Conservation (phyloP, 495 filamentous ascomycete species). For the Podospora sp. region DNA sequence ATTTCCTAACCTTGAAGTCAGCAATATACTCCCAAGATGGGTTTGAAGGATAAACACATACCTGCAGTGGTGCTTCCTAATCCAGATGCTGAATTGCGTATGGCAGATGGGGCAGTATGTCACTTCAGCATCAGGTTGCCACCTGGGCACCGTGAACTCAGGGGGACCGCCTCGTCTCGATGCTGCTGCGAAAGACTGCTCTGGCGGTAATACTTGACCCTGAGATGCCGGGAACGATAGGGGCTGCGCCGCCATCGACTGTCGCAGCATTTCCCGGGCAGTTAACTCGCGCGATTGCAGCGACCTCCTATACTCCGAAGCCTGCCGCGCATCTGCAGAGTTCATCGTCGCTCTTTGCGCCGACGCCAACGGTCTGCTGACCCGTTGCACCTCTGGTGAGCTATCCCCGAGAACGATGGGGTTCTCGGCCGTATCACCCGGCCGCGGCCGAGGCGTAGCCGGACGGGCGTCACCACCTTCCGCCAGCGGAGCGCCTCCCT, state of each 20-base stretch:
- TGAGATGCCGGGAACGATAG: background rate
- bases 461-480: background rate
- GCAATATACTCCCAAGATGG: background rate
- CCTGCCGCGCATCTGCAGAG: too few species aligned
- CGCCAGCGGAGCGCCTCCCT: background rate
- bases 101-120: slow-evolving; percentile 80
- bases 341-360: background rate
- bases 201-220: background rate
- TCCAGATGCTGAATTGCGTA: slow-evolving; percentile 78
- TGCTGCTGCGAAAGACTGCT: background rate
- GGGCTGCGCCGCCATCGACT: background rate
- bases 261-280: background rate
- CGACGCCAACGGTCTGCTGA: background rate
- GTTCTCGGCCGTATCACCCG: slow-evolving; percentile 11
- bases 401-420: slow-evolving; percentile 16
- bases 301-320: too few species aligned
- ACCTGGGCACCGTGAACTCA: slow-evolving; percentile 62
- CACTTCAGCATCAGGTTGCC: slow-evolving; percentile 85
- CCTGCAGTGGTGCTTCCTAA: slow-evolving; percentile 89
- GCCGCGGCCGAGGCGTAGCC: background rate
- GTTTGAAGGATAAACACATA: slow-evolving; percentile 36
- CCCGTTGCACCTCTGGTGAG: background rate
- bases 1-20: slow-evolving; percentile 63
- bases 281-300: background rate
- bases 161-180: slow-evolving; percentile 12